A percentile compares a stretch with the other conserved stretches of the same genome.
Conservation (phyloP, 2,329 filamentous ascomycete genomes). For the Trichophyton mentagrophytes region DNA sequence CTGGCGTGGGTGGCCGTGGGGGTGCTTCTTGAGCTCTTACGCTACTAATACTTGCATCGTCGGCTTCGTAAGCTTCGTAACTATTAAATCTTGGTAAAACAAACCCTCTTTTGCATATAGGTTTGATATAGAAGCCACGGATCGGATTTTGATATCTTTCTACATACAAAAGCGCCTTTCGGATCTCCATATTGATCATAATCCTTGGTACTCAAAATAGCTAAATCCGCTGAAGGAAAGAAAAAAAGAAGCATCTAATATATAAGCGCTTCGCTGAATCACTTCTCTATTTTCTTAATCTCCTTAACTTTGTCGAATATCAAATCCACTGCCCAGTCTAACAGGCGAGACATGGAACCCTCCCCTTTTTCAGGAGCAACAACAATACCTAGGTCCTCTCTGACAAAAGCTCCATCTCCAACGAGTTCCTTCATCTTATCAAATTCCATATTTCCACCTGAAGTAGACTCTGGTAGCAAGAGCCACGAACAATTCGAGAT, state of each 20-base stretch:
- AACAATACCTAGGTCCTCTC: slow-evolving; percentile 35
- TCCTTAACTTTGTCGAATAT: slow-evolving; percentile 36
- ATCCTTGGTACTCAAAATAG: background rate
- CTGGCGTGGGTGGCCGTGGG: slow-evolving; percentile 39
- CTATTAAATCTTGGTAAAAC: background rate
- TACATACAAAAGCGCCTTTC: background rate
- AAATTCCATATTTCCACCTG: slow-evolving; percentile 5
- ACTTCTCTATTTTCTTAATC: background rate
- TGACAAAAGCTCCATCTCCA: slow-evolving; percentile 24
- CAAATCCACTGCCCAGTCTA: slow-evolving; percentile 56
- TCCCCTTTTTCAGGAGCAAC: slow-evolving; percentile 42
- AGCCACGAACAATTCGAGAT: slow-evolving; percentile 68
- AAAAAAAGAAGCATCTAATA: background rate
- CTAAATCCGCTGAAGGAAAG: background rate
- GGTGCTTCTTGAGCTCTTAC: slow-evolving; percentile 8
- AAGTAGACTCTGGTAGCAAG: slow-evolving; percentile 52
- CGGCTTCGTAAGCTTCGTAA: background rate
- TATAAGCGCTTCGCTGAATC: background rate
- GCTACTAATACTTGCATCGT: background rate
- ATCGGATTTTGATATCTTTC: background rate
- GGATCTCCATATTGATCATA: background rate
- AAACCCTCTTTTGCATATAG: background rate
- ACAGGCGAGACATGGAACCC: slow-evolving; percentile 47
- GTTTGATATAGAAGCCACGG: background rate
- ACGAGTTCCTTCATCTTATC: slow-evolving; percentile 21